Percentiles rank a stretch among this genome's conserved stretches.
Conservation (phyloP, 148 eudicot species). For the Vaccinium corymbosum region DNA sequence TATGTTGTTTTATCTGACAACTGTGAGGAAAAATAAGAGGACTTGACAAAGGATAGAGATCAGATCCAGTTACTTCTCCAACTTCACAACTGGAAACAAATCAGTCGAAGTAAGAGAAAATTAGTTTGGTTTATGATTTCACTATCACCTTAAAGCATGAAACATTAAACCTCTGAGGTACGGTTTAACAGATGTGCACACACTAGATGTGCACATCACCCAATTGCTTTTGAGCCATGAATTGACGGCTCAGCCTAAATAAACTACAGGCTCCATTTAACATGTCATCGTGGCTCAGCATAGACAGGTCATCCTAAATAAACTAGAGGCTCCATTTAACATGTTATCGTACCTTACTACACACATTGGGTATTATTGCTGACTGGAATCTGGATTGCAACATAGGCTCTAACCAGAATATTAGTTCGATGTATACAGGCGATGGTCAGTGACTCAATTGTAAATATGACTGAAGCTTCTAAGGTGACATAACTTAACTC, state of each 20-base stretch:
- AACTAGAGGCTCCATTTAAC: background rate
- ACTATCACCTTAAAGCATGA: background rate
- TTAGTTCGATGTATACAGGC: background rate
- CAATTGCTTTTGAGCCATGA: background rate
- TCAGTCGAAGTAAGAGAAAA: background rate
- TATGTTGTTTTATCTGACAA: background rate
- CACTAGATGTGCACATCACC: background rate
- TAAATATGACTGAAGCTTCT: background rate
- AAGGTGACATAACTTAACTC: background rate
- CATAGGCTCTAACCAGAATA: background rate
- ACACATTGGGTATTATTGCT: background rate
- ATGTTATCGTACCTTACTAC: background rate
- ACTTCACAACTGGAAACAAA: background rate
- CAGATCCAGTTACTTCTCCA: background rate
- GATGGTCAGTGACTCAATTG: background rate
- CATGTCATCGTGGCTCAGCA: background rate
- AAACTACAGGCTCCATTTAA: too few species aligned
- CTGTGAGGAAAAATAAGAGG: background rate
- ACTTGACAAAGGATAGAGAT: background rate
- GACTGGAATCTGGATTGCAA: background rate
- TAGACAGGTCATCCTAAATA: background rate
- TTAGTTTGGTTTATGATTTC: background rate
- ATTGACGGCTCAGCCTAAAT: too few species aligned
- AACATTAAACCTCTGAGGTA: slow-evolving; percentile 1
- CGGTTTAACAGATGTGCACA: background rate